Conservation (phyloP, 2,329 filamentous ascomycete species). For the Ampelomyces quisqualis region DNA sequence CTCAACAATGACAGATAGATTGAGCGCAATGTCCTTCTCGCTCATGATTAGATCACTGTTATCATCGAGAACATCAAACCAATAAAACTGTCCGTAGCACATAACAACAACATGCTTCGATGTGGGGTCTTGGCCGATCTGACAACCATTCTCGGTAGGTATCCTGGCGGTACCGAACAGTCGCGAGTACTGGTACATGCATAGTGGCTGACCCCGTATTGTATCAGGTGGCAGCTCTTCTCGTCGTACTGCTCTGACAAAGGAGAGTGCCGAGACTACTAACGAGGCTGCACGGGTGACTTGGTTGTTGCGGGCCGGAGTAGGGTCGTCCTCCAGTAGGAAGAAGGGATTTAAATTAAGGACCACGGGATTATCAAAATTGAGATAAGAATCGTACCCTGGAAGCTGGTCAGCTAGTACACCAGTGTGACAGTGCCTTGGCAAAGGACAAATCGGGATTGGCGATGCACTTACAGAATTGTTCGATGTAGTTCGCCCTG, state of each 20-base stretch:
- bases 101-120: constrained; percentile 92
- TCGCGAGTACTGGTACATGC: constrained; percentile 98
- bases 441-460: constrained; percentile 3
- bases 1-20: constrained; percentile 87
- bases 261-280: constrained; percentile 84
- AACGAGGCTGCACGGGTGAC: constrained; percentile 91
- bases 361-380: constrained; percentile 96
- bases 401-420: constrained; percentile 22
- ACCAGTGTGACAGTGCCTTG: neutral
- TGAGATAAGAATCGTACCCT: constrained; percentile 99
- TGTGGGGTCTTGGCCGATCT: constrained; percentile 91
- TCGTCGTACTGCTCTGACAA: constrained; percentile 86
- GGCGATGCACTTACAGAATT: constrained; percentile 86
- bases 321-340: constrained; percentile 93
- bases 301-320: constrained; percentile 92
- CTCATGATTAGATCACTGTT: constrained; percentile 97
- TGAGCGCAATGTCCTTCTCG: constrained; percentile 87
- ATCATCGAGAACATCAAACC: constrained; percentile 95
- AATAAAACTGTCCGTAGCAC: constrained; percentile 95
- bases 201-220: constrained; percentile 78
- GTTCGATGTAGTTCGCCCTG: constrained; percentile 95
- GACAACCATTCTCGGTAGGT: constrained; percentile 89
- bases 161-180: constrained; percentile 94
- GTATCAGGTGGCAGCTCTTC: constrained; percentile 92
- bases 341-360: constrained; percentile 98